Conservation (phyloP, 371 early-diverging fungal genomes). For the Mucor ambiguus region DNA sequence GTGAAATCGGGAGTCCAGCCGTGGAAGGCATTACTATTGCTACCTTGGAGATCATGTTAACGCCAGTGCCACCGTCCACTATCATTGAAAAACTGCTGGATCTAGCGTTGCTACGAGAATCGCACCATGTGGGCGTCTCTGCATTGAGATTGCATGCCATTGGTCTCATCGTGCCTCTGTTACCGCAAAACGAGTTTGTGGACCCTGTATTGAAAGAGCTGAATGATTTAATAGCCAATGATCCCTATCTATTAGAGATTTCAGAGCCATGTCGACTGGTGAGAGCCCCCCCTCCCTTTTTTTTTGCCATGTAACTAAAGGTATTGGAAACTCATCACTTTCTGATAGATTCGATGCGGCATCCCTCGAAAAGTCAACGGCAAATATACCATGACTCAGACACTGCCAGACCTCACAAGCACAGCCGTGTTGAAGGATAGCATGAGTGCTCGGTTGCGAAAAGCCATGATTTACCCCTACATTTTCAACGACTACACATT, state of each 20-base stretch:
- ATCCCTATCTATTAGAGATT: slow-evolving; percentile 48
- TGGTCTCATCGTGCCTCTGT: slow-evolving; percentile 45
- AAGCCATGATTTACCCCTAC: slow-evolving; percentile 54
- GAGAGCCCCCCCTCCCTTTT: too few relatives aligned
- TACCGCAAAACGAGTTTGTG: slow-evolving; percentile 48
- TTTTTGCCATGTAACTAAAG: too few relatives aligned
- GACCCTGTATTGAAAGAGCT: slow-evolving; percentile 50
- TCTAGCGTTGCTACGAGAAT: slow-evolving; percentile 45
- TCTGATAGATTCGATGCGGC: slow-evolving; percentile 50
- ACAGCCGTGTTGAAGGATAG: slow-evolving; percentile 40
- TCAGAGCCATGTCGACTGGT: slow-evolving; percentile 58
- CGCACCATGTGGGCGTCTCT: slow-evolving; percentile 50
- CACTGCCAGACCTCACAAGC: slow-evolving; percentile 41
- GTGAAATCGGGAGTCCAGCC: slow-evolving; percentile 80
- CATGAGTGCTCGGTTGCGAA: slow-evolving; percentile 42
- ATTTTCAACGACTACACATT: slow-evolving; percentile 66
- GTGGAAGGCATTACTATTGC: slow-evolving; percentile 66
- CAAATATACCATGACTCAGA: slow-evolving; percentile 38
- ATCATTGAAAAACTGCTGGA: slow-evolving; percentile 49
- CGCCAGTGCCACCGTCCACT: slow-evolving; percentile 48
- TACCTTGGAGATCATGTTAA: slow-evolving; percentile 67
- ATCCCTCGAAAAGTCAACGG: slow-evolving; percentile 46
- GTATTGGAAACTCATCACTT: too few relatives aligned
- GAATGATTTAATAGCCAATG: slow-evolving; percentile 38
- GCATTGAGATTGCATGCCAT: slow-evolving; percentile 51